phyloP scores from a whole-genome alignment of 371 early-diverging fungal species.

The Apophysomyces elegans region DNA sequence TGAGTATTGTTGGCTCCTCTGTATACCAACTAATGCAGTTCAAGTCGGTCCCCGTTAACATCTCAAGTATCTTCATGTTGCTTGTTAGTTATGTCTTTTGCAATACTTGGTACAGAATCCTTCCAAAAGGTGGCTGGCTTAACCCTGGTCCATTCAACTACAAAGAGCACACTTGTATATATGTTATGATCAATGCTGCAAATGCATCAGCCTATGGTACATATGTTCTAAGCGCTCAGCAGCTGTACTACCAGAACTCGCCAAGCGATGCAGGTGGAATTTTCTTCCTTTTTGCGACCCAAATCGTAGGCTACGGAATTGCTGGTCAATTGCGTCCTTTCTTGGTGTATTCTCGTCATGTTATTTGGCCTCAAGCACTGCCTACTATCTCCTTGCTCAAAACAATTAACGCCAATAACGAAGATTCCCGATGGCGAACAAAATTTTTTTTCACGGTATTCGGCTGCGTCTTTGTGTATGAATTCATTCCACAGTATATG shows the following conservation, averaged over 20 bases:
- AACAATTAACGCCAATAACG: conserved; percentile 66
- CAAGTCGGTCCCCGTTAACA: conserved; percentile 41
- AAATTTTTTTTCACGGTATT: conserved; percentile 58
- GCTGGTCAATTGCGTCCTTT: conserved; percentile 76
- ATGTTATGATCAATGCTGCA: conserved; percentile 42
- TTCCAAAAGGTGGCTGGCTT: conserved; percentile 32
- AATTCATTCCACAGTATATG: conserved; percentile 55
- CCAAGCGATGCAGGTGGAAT: conserved; percentile 48
- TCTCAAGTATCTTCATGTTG: conserved; percentile 47
- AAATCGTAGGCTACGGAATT: conserved; percentile 80
- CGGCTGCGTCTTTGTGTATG: conserved; percentile 40
- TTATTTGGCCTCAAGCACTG: conserved; percentile 86
- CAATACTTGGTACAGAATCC: conserved; percentile 29
- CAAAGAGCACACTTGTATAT: conserved; percentile 43
- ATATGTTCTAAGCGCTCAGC: conserved; percentile 60
- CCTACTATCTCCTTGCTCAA: conserved; percentile 74
- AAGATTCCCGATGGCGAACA: conserved; percentile 64
- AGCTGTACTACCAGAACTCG: conserved; percentile 51
- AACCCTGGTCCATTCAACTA: conserved; percentile 45
- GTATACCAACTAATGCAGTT: conserved; percentile 47
- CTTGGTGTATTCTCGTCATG: conserved; percentile 76
- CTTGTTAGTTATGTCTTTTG: conserved; percentile 45
- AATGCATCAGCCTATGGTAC: conserved; percentile 48
- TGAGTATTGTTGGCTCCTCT: conserved; percentile 42
- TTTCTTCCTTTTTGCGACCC: conserved; percentile 59